phyloP scores from a whole-genome alignment of 139 green algal species.

The Raphidocelis subcapitata region DNA sequence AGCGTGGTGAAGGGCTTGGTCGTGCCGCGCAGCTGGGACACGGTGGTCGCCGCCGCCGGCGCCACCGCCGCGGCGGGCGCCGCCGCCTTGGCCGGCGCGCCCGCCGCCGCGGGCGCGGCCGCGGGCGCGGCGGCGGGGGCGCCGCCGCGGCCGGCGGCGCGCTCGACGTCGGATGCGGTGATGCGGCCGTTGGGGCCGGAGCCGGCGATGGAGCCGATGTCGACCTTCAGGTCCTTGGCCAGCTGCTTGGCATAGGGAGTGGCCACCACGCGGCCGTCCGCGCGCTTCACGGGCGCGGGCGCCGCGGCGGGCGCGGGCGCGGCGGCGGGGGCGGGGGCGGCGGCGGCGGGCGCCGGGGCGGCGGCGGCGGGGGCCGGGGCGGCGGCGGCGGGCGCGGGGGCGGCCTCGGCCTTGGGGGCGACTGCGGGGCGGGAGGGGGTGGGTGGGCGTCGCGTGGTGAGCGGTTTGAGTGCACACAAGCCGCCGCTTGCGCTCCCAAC shows the following conservation, averaged over 20 bases:
- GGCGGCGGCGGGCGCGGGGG: conserved; percentile 22
- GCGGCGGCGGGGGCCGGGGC: conserved; percentile 32
- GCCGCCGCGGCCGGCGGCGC: conserved; percentile 49
- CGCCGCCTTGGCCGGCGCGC: conserved; percentile 35
- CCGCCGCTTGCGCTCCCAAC: too few relatives aligned
- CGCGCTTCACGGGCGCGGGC: conserved; percentile 41
- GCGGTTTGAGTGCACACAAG: too few relatives aligned
- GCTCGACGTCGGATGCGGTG: conserved; percentile 92
- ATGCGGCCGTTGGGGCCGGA: conserved; percentile 92
- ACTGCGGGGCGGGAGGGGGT: background rate
- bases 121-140: conserved; percentile 39
- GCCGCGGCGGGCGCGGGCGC: conserved; percentile 49
- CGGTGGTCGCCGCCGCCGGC: conserved; percentile 48
- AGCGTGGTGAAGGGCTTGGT: conserved; percentile 90
- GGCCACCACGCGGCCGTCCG: conserved; percentile 88
- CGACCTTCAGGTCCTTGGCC: conserved; percentile 88
- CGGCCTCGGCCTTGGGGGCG: conserved; percentile 7
- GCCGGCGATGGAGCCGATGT: conserved; percentile 81
- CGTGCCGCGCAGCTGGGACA: conserved; percentile 82
- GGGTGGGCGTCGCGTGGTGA: too few relatives aligned
- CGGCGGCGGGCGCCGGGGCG: conserved; percentile 27
- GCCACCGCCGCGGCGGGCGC: conserved; percentile 29
- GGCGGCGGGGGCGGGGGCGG: conserved; percentile 48
- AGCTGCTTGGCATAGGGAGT: conserved; percentile 99
- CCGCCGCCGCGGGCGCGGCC: conserved; percentile 40